Percentiles rank a stretch among this genome's conserved stretches.
Evolutionary conservation across 495 filamentous ascomycete species (phyloP).

Genomic region (Podospora appendiculata): DNA sequence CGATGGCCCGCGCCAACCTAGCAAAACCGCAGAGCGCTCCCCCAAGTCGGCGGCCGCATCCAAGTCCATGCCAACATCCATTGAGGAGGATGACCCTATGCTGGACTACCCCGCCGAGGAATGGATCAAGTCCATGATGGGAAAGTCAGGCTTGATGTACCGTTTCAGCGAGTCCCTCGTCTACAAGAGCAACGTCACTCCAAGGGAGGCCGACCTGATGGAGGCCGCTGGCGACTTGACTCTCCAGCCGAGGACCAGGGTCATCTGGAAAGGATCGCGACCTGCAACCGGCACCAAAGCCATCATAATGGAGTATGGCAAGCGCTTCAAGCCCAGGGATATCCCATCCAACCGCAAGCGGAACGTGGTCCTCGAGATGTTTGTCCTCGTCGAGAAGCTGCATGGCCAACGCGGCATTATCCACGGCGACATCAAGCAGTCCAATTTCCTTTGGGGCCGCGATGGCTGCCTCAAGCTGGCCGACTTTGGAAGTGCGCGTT

Average conservation of each 20-base stretch:
- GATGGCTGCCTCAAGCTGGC: slow-evolving; percentile 18
- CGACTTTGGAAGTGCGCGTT: slow-evolving; percentile 6
- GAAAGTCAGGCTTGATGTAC: slow-evolving; percentile 7
- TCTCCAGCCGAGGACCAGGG: slow-evolving; percentile 4
- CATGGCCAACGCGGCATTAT: slow-evolving; percentile 54
- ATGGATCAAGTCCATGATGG: slow-evolving; percentile 13
- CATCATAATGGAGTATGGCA: slow-evolving; percentile 10
- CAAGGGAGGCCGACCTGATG: slow-evolving; percentile 8
- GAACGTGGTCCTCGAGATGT: slow-evolving; percentile 8
- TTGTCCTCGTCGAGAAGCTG: slow-evolving; percentile 23
- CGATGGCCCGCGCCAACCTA: too few relatives aligned
- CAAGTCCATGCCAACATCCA: background rate
- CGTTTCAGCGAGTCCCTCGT: slow-evolving; percentile 8
- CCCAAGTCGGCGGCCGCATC: background rate
- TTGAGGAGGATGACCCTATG: slow-evolving; percentile 13
- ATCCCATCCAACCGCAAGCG: background rate
- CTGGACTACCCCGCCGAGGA: slow-evolving; percentile 10
- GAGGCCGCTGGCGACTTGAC: slow-evolving; percentile 11
- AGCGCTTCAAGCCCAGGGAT: background rate
- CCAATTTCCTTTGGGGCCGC: slow-evolving; percentile 86
- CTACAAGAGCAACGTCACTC: slow-evolving; percentile 12
- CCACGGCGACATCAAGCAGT: slow-evolving; percentile 89
- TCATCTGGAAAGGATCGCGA: slow-evolving; percentile 6
- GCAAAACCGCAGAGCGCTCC: too few relatives aligned
- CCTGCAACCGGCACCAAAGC: slow-evolving; percentile 4